A percentile compares a stretch with the other conserved stretches of the same genome.
Evolutionary conservation across 305 asterid species (phyloP).

Genomic region (Fraxinus albicans): DNA sequence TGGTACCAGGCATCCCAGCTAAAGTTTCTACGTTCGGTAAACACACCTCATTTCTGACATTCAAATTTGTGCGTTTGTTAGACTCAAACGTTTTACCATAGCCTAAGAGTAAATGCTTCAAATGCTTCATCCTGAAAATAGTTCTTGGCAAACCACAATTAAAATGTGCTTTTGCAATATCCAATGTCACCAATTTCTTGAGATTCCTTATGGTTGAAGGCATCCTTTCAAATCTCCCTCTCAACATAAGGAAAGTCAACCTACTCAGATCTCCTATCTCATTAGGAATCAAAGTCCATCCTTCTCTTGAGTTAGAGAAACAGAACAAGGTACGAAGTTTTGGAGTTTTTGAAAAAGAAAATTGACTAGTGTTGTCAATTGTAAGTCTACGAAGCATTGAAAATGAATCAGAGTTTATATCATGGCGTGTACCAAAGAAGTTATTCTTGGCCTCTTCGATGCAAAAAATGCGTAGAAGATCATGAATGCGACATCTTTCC

Average conservation of each 20-base stretch:
- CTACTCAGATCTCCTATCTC: not conserved
- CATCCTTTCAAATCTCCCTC: not conserved
- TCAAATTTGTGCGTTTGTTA: not conserved
- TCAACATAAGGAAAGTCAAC: conserved; percentile 6
- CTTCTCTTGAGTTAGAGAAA: not conserved
- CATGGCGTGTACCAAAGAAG: not conserved
- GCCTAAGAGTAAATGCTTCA: not conserved
- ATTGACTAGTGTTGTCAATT: not conserved
- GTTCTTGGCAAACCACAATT: not conserved
- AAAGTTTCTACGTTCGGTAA: conserved; percentile 1
- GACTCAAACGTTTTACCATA: not conserved
- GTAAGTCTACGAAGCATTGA: not conserved
- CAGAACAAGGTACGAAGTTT: not conserved
- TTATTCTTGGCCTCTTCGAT: not conserved
- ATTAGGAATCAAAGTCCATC: not conserved
- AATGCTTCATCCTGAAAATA: not conserved
- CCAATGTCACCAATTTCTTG: not conserved
- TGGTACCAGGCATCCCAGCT: not conserved
- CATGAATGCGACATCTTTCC: not conserved
- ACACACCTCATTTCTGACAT: not conserved
- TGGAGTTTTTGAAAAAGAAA: not conserved
- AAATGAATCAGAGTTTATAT: not conserved
- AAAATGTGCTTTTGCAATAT: not conserved
- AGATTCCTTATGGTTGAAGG: not conserved
- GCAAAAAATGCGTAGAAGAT: not conserved